phyloP scores from a whole-genome alignment of 208 protist genomes.

The Leishmania mexicana region DNA sequence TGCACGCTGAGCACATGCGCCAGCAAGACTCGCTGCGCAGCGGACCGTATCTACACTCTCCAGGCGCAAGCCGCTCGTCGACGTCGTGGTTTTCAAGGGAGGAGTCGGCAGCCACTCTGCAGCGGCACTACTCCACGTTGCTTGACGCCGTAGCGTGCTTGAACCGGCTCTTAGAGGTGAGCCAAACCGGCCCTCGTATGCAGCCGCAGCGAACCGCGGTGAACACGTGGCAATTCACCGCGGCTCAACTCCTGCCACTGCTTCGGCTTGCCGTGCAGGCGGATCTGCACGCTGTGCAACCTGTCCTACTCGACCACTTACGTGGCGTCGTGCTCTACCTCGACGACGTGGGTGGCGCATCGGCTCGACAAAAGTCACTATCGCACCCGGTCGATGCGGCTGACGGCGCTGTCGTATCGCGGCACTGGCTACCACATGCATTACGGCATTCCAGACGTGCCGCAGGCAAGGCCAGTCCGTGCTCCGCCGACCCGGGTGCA shows the following conservation, averaged over 20 bases:
- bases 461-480: background rate
- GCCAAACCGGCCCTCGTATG: constrained; percentile 15
- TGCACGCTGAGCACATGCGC: constrained; percentile 15
- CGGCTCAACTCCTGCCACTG: constrained; percentile 30
- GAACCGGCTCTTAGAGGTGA: constrained; percentile 41
- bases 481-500: background rate
- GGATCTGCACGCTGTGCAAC: constrained; percentile 32
- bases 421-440: constrained; percentile 25
- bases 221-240: constrained; percentile 36
- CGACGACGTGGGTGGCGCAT: constrained; percentile 10
- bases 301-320: constrained; percentile 46
- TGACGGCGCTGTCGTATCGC: constrained; percentile 1
- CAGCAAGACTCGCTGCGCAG: background rate
- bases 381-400: too few species aligned
- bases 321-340: constrained; percentile 35
- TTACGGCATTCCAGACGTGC: constrained; percentile 7
- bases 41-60: background rate
- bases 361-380: background rate
- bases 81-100: background rate
- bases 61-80: background rate
- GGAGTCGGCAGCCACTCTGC: background rate
- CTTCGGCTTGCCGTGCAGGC: constrained; percentile 35
- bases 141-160: constrained; percentile 40
- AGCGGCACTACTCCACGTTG: constrained; percentile 14
- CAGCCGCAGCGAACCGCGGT: constrained; percentile 25